Evolutionary conservation across 2,329 filamentous ascomycete species (phyloP), one percentile per base, ranked within the genome.

Genomic region (Xylaria sp.): DNA sequence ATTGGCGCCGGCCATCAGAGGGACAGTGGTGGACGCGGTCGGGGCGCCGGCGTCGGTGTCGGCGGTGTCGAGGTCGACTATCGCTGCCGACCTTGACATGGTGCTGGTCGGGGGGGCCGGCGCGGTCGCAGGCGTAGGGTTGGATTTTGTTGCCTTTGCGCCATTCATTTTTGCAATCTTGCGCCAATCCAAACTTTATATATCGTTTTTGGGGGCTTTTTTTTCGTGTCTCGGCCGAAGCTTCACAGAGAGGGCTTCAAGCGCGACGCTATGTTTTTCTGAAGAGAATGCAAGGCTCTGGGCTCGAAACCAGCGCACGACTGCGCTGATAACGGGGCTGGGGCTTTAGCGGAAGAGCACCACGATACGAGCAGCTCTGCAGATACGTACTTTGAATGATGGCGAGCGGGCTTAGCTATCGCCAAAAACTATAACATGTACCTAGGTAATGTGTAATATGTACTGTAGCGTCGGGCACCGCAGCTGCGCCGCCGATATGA

Each of bases 1-100:
- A 56, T 75, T 75, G 29, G 73, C 73, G 54, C 72, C 72, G 25
- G 71, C 69, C 73, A 75, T 75, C 61, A 74, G 35, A 19, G 72
- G 72, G 23, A 70, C 53, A 9, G 67, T 62, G 31, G 29, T 66
- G 19, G 64, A 41, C 27, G 64, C 47, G 11, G 62, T 60, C 40
- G 62, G 58, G 2, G 55, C 25, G 44, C 44, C 31, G 51, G 52
- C 53, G 46, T 38, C 37, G 31, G 47, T 38, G 27, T 55, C 52
- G 31, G 46, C 37, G 31, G 57, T 38, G n/a, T 54, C 47, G 19
- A 51, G 8, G 33, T 49, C 53, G 37, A 38, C 46, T 11, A 47
- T 52, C 33, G 59, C 49, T 40, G 61, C 37, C 37, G 61, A 48
- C 23, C 54, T 53, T 10, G 63, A 17, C 46, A 35, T 52, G 38